phyloP scores from a whole-genome alignment of 805 yeast genomes.

The Yarrowia sp. region DNA sequence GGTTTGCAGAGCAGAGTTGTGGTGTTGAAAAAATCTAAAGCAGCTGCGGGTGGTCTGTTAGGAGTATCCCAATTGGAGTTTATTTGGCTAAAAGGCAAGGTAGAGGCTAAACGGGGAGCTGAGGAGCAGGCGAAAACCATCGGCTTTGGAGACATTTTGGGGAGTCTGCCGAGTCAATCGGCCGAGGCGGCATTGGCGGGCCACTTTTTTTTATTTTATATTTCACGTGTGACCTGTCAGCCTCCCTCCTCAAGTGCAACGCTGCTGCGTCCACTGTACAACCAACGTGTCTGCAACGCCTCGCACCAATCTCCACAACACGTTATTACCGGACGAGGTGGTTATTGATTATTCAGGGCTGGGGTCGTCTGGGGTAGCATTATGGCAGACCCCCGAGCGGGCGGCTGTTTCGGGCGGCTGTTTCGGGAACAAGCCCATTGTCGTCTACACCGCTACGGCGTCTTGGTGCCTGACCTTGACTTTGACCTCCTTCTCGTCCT shows the following conservation, averaged over 20 bases:
- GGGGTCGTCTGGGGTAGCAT: not conserved
- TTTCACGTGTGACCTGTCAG: too few species aligned
- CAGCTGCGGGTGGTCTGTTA: conserved; percentile 11
- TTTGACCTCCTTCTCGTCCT: too few species aligned
- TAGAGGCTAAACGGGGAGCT: not conserved
- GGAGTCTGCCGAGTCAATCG: too few species aligned
- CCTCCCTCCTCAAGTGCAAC: too few species aligned
- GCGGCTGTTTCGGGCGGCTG: too few species aligned
- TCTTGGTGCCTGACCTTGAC: not conserved
- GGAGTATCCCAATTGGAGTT: conserved; percentile 14
- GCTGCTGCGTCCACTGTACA: too few species aligned
- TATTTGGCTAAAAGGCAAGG: conserved; percentile 13
- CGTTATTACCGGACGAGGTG: not conserved
- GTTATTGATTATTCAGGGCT: not conserved
- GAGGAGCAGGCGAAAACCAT: not conserved
- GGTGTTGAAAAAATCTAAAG: conserved; percentile 1
- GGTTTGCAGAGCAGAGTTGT: not conserved
- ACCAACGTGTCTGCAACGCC: not conserved
- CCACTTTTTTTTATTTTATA: too few species aligned
- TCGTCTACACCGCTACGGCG: not conserved
- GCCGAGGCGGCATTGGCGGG: too few species aligned
- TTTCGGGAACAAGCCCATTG: too few species aligned
- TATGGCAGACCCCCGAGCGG: too few species aligned
- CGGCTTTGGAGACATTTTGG: too few species aligned
- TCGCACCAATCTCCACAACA: not conserved